Evolutionary conservation across 164 flowering plant genomes (phyloP).

Genomic region (Liriodendron chinense): DNA sequence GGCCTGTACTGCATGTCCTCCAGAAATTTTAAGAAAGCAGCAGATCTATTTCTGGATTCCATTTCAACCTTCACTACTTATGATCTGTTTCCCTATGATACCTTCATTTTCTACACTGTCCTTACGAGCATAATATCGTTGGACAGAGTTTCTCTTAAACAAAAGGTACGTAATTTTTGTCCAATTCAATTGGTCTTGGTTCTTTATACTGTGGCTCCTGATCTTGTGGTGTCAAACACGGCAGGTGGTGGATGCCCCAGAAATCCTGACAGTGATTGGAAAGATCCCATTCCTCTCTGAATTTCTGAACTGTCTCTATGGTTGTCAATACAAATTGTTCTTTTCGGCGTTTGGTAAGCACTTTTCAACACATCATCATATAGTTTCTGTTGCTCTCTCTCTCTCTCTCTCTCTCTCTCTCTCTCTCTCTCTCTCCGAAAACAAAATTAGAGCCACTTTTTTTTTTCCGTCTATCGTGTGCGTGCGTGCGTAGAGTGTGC

Average conservation of each 20-base stretch:
- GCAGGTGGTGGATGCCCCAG: constrained; percentile 99
- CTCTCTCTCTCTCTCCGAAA: too few species aligned
- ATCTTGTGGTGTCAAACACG: constrained; percentile 11
- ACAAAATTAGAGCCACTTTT: too few species aligned
- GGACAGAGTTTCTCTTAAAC: constrained; percentile 92
- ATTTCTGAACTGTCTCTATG: constrained; percentile 85
- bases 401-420: too few species aligned
- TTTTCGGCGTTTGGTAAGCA: constrained; percentile 88
- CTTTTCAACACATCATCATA: too few species aligned
- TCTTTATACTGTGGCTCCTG: background rate
- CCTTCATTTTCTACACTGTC: constrained; percentile 91
- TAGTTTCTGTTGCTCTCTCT: too few species aligned
- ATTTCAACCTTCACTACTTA: constrained; percentile 98
- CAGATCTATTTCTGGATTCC: constrained; percentile 80
- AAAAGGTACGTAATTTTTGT: constrained; percentile 55
- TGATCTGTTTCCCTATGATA: constrained; percentile 88
- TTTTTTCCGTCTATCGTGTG: too few species aligned
- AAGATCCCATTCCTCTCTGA: constrained; percentile 81
- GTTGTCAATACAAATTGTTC: constrained; percentile 88
- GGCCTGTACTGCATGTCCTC: constrained; percentile 94
- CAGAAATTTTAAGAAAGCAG: constrained; percentile 88
- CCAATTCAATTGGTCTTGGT: background rate
- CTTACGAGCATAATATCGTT: constrained; percentile 85
- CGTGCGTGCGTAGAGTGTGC: too few species aligned
- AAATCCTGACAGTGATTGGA: constrained; percentile 89